Base-by-base conservation (phyloP, 2,329 filamentous ascomycete genomes). In the Thelonectria blattea region DNA sequence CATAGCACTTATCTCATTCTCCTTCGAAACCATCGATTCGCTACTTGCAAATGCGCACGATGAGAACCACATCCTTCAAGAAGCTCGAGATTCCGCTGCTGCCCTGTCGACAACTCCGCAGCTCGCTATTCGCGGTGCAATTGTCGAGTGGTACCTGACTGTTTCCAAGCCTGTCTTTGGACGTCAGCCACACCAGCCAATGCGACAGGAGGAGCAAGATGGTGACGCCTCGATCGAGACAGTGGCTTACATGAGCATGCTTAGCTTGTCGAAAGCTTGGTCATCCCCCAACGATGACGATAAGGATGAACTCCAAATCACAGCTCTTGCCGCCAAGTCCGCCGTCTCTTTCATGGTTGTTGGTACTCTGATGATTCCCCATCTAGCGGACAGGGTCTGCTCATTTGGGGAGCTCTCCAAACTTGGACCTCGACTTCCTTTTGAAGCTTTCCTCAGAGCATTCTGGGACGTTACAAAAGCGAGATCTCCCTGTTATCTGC, bases 161-260 rank as follows among this genome's bases (percentile, higher is more conserved):
- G 11, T 15, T 15, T 37, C 7, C 34, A 37, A 14, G 15, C 7
- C 34, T 15, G 3, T 37, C 3, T 15, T 14, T 37, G 6, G 34
- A 37, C 7, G 12, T 37, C 34, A 15, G 10, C 11, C 3, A 6
- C 10, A 14, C 12, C 34, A 37, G 12, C 34, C 34, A 30, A 30
- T 30, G 6, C 34, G 3, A 5, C 34, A 37, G 34, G 15, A 7
- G 10, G 34, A 37, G 34, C 34, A 37, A 2, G 11, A 30, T 30
- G 27, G 27, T 37, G 2, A 15, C 11, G 11, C 34, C 12, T 63
- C 52, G 10, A 30, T 67, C 12, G 65, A 62, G 22, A 72, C 68
- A 32, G 37, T 71, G 20, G 71, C 69, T 7, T 61, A 72, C 15
- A 57, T 72, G 45, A 60, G 68, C n/a, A 71, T 72, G 57, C 58